A percentile compares a stretch with the other conserved stretches of the same genome.
These are phyloP conservation scores for Umbilicus rupestris DNA, from an alignment of 164 flowering plant species.

Conservation along the genomic window DNA sequence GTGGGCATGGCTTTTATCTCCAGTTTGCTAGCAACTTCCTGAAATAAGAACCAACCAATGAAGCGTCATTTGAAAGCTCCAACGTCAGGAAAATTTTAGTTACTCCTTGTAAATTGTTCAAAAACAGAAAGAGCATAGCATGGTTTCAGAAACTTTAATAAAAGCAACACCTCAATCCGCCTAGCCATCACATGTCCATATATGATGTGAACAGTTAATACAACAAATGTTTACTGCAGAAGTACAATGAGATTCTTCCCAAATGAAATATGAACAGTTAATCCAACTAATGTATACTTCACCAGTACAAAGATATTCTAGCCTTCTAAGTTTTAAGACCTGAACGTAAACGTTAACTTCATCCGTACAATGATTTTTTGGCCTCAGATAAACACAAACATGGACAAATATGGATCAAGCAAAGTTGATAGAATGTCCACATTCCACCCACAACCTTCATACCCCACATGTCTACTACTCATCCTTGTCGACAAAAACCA, in stretches of 20 bases:
- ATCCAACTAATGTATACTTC: no score
- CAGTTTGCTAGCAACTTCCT: constrained; percentile 54
- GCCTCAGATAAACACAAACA: background rate
- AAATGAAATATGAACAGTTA: background rate
- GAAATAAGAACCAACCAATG: background rate
- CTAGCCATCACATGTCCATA: no score
- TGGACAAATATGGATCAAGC: background rate
- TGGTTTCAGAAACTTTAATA: no score
- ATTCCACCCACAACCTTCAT: background rate
- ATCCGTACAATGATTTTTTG: background rate
- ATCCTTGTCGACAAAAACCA: background rate
- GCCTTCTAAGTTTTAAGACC: background rate
- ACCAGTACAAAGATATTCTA: background rate
- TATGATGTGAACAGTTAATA: no score
- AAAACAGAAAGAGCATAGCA: no score
- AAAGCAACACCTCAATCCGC: no score
- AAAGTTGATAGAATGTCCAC: constrained; percentile 5
- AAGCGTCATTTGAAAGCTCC: background rate
- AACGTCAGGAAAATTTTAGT: background rate
- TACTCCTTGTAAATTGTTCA: no score
- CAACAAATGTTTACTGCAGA: background rate
- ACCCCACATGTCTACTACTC: background rate
- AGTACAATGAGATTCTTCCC: background rate
- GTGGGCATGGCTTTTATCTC: constrained; percentile 79
- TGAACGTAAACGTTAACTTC: background rate